These are phyloP conservation scores for Fraxinus baroniana DNA, from an alignment of 305 asterid species.

Conservation along the genomic window DNA sequence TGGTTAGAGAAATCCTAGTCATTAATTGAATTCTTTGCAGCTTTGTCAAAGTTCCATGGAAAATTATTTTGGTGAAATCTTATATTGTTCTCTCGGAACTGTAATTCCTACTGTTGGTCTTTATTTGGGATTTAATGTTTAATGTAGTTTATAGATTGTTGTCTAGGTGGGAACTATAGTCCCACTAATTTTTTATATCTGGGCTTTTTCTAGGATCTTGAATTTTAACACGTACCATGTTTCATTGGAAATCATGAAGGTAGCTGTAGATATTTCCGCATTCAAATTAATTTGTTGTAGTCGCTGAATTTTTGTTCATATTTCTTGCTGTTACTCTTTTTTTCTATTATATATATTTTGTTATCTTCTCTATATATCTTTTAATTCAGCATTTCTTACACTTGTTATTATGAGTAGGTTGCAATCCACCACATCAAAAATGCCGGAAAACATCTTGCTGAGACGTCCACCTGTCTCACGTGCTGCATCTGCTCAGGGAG, in stretches of 20 bases:
- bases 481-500: conserved; percentile 67
- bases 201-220: neutral
- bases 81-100: neutral
- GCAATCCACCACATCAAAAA: conserved; percentile 41
- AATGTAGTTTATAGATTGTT: too few species aligned
- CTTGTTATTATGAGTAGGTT: conserved; percentile 39
- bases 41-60: neutral
- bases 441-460: conserved; percentile 69
- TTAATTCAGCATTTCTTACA: conserved; percentile 15
- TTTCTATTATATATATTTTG: neutral
- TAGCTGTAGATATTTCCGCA: neutral
- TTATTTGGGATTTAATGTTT: neutral
- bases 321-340: conserved; percentile 3
- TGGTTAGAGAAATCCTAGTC: neutral
- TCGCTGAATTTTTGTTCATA: neutral
- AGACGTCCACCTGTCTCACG: conserved; percentile 79
- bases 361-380: neutral
- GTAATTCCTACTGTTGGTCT: neutral
- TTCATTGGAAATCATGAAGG: neutral
- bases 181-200: neutral
- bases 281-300: neutral
- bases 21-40: conserved; percentile 2
- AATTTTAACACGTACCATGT: neutral
- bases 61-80: neutral
- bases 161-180: too few species aligned